Base-by-base conservation (phyloP, 148 eudicot species). In the Diospyros kaki region DNA sequence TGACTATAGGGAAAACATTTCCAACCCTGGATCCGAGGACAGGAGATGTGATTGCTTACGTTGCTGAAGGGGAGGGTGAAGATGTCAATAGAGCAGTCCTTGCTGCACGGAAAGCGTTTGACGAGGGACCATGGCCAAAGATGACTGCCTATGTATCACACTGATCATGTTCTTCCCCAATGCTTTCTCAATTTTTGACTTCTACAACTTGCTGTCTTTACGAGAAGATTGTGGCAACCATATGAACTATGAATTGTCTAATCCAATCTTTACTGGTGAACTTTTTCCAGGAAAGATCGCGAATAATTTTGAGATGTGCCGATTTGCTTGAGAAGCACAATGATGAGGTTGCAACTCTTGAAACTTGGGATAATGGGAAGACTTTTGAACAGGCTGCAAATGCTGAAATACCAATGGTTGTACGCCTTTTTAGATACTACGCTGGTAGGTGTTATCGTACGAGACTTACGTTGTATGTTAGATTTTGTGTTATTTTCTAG, bases 31-130 rank as follows among this genome's bases (percentile, higher is more conserved):
- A 92, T 59, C 97, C 97, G 1, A 88, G 94, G 68, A 88, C 97
- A 38, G 97, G 93, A 11, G 88, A 90, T 41, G 84, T 88, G 69
- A 92, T 92, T 61, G 86, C 95, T 63, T 81, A 87, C 68, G 91
- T 92, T 52, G 86, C 94, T 64, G 97, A 90, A 79, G 91, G 94
- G 70, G 91, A 92, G 76, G 83, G 78, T 46, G 91, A 92, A 81
- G 97, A 92, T 67, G 76, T 92, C 38, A 79, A 92, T 73, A 81
- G 86, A 17, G 97, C 97, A 56, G 97, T 92, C 9, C 54, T 83
- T 73, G 90, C 90, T 83, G 97, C 94, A 48, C 93, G 97, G n/a
- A 86, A 86, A 80, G 97, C 95, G 9, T 92, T 92, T 41, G 94
- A 90, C 75, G 85, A 88, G 67, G 97, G 97, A 59, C 94, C 94